phyloP scores from a whole-genome alignment of 495 filamentous ascomycete genomes.

The Physcia stellaris region DNA sequence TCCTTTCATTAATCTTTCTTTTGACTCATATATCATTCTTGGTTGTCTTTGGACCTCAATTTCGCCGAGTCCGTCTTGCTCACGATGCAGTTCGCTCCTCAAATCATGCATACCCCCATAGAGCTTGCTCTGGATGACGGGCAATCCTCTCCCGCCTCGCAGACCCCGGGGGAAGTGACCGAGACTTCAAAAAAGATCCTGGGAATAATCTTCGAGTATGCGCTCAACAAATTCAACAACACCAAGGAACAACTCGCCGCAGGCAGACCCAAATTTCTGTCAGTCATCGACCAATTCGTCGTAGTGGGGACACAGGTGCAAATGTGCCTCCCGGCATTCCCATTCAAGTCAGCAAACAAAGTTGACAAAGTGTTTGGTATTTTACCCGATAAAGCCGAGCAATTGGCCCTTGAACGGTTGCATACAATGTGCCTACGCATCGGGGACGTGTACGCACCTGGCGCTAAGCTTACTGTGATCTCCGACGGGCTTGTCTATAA shows the following conservation, averaged over 20 bases:
- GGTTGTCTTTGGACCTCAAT: neutral
- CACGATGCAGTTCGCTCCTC: neutral
- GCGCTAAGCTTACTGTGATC: constrained; percentile 33
- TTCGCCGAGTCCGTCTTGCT: neutral
- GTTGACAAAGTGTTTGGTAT: constrained; percentile 31
- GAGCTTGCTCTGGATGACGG: neutral
- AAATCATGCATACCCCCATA: neutral
- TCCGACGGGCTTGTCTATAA: constrained; percentile 42
- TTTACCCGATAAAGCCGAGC: constrained; percentile 37
- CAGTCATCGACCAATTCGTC: constrained; percentile 14
- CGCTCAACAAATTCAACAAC: constrained; percentile 10
- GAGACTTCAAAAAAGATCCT: constrained; percentile 9
- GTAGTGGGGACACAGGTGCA: constrained; percentile 6
- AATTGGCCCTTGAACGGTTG: constrained; percentile 34
- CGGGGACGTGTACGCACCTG: constrained; percentile 29
- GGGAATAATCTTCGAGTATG: constrained; percentile 11
- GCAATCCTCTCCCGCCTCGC: neutral
- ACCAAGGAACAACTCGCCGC: neutral
- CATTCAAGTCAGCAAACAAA: constrained; percentile 33
- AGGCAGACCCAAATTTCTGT: constrained; percentile 13
- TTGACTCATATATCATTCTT: neutral
- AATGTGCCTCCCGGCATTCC: constrained; percentile 37
- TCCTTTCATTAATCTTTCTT: neutral
- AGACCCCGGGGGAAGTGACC: neutral
- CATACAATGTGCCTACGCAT: constrained; percentile 28